These are phyloP conservation scores for Candida silvicultrix DNA, from an alignment of 805 yeast species.

Conservation along the genomic window DNA sequence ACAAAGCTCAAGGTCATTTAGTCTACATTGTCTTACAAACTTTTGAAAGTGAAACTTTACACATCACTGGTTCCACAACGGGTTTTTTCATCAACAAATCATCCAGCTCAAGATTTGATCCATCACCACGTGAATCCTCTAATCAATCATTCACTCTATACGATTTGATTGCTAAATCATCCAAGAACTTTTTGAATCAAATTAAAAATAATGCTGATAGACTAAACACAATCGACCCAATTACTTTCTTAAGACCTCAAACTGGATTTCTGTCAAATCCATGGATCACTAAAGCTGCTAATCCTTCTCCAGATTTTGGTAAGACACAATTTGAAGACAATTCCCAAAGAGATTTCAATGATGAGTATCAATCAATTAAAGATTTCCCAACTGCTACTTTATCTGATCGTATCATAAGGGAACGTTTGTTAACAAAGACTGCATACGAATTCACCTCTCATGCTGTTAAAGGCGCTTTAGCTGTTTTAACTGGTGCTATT, in stretches of 20 bases:
- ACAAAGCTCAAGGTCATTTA: constrained; percentile 68
- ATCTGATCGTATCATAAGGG: constrained; percentile 68
- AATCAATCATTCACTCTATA: constrained; percentile 38
- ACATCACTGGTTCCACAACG: constrained; percentile 68
- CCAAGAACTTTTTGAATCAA: constrained; percentile 54
- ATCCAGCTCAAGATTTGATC: constrained; percentile 64
- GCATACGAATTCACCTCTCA: constrained; percentile 69
- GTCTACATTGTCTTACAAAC: constrained; percentile 71
- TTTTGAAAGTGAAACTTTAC: constrained; percentile 71
- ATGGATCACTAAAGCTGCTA: constrained; percentile 47
- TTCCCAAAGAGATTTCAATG: constrained; percentile 77
- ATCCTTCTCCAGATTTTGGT: constrained; percentile 21
- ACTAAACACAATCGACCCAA: constrained; percentile 39
- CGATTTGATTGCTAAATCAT: constrained; percentile 55
- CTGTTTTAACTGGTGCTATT: constrained; percentile 67
- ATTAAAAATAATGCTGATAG: constrained; percentile 44
- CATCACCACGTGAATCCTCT: constrained; percentile 34
- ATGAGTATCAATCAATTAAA: constrained; percentile 76
- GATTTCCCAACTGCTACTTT: constrained; percentile 59
- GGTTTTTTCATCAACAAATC: constrained; percentile 80
- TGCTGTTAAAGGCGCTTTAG: constrained; percentile 76
- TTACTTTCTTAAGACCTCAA: constrained; percentile 55
- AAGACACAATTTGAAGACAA: constrained; percentile 18
- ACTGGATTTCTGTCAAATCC: constrained; percentile 61
- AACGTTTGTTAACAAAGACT: constrained; percentile 63